Base-by-base conservation (phyloP, 1,284 basidiomycete species). In the Erythrobasidium hasegawianum region DNA sequence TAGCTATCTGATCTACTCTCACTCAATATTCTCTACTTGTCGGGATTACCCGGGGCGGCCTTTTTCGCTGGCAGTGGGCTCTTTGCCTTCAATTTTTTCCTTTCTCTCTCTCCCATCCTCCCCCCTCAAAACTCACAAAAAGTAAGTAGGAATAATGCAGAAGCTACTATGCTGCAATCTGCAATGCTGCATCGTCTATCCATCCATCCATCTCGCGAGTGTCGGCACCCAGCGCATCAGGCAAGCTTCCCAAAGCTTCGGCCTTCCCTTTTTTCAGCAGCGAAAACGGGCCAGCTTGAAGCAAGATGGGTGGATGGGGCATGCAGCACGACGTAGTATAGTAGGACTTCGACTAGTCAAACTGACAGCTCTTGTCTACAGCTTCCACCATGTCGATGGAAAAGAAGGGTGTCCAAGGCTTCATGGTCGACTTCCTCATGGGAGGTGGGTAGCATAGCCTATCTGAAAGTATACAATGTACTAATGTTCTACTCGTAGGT, bases 341-440 rank as follows among this genome's bases (percentile, higher is more conserved):
- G 41, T 26, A 59, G 26, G n/a, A 52, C 18, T 8, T 41, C 13
- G 11, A 59, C 41, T 22, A n/a, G 14, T n/a, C 38, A 3, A 7
- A 47, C 40, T 20, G 40, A 41, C 40, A 60, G n/a, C n/a, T 13
- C 39, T 57, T 9, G 24, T 27, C 40, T 40, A 3, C 43, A 64
- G 61, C 53, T 49, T 38, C 29, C 61, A 64, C 55, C 52, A 64
- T 64, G 61, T 41, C 61, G n/a, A 39, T 40, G 33, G 52, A 55
- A 39, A 64, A 64, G 54, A 47, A 47, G 61, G 53, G 50, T 43
- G 61, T 64, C 29, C 61, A 64, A 54, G 62, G 62, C 55, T 68
- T 57, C 58, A 45, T 61, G 53, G 54, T 53, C 53, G 68, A 69
- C 45, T 65, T 68, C 57, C 58, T 70, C 57, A 68, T 70, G 69